Conservation (phyloP, 2,329 filamentous ascomycete species). For the Diaporthe ilicicola region DNA sequence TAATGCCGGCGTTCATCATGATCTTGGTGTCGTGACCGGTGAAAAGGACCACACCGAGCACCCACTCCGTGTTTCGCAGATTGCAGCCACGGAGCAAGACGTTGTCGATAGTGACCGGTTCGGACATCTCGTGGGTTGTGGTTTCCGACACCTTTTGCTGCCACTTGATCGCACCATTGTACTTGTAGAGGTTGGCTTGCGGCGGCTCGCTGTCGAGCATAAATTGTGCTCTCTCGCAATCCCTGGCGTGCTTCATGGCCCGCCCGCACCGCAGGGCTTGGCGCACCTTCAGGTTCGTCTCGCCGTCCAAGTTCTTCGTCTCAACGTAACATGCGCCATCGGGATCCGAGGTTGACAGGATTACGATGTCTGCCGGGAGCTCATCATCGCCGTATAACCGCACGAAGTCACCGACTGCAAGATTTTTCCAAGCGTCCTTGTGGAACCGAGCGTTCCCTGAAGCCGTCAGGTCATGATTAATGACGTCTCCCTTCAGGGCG, state of each 20-base stretch:
- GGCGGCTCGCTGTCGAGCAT: constrained; percentile 88
- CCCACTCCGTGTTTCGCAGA: constrained; percentile 95
- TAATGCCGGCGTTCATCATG: constrained; percentile 98
- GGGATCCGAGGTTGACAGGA: constrained; percentile 90
- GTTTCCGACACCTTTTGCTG: constrained; percentile 73
- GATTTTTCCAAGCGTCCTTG: constrained; percentile 92
- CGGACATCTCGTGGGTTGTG: constrained; percentile 80
- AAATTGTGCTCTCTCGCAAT: constrained; percentile 92
- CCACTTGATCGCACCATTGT: constrained; percentile 91
- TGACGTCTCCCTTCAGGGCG: constrained; percentile 64
- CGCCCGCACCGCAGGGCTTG: constrained; percentile 88
- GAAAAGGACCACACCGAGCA: constrained; percentile 90
- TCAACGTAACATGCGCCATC: constrained; percentile 98
- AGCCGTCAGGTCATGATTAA: constrained; percentile 74
- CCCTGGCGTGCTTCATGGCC: constrained; percentile 83
- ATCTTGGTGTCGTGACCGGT: constrained; percentile 98
- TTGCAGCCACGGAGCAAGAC: constrained; percentile 92
- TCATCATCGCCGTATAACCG: constrained; percentile 97
- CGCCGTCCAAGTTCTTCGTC: constrained; percentile 97
- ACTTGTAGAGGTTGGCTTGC: constrained; percentile 94
- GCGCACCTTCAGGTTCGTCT: constrained; percentile 96
- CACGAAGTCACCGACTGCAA: constrained; percentile 95
- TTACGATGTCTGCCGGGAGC: constrained; percentile 90
- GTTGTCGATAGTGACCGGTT: constrained; percentile 95
- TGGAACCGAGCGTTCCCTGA: constrained; percentile 85